These are phyloP conservation scores for Lycium barbarum DNA, from an alignment of 257 asterid genomes.

Conservation along the genomic window DNA sequence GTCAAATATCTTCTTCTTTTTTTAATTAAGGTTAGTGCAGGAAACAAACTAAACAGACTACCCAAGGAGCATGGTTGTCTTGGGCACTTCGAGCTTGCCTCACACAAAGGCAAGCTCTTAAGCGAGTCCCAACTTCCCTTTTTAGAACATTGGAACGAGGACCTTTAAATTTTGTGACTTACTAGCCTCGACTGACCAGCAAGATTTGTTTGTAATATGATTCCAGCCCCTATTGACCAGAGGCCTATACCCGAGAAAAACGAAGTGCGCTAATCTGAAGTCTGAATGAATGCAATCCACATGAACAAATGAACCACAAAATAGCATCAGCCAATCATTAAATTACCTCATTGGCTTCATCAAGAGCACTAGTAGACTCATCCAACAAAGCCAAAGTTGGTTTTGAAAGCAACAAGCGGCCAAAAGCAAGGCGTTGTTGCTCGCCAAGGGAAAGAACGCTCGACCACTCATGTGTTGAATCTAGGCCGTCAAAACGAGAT, in stretches of 20 bases:
- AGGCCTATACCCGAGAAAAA: neutral
- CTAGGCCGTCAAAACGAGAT: conserved; percentile 64
- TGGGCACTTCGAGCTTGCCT: neutral
- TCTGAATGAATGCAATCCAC: neutral
- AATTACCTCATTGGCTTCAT: conserved; percentile 84
- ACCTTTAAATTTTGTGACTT: neutral
- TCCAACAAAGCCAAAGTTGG: conserved; percentile 73
- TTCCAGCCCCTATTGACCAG: neutral
- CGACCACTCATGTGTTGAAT: conserved; percentile 73
- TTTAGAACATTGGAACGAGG: neutral
- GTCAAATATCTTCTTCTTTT: neutral
- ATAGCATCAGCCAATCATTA: conserved; percentile 1
- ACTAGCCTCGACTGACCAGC: neutral
- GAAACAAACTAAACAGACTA: neutral
- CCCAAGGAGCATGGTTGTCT: neutral
- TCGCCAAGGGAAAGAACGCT: conserved; percentile 89
- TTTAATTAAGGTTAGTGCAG: neutral
- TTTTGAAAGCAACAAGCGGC: conserved; percentile 73
- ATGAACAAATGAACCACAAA: conserved; percentile 15
- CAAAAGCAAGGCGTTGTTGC: conserved; percentile 90
- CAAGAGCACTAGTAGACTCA: conserved; percentile 88
- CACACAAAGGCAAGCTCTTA: conserved; percentile 6
- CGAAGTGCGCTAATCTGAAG: neutral
- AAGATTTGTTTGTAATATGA: conserved; percentile 13
- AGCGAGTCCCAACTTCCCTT: neutral